Evolutionary conservation across 108 stramenopile genomes (phyloP).

Genomic region (Schizochytrium sp.): DNA sequence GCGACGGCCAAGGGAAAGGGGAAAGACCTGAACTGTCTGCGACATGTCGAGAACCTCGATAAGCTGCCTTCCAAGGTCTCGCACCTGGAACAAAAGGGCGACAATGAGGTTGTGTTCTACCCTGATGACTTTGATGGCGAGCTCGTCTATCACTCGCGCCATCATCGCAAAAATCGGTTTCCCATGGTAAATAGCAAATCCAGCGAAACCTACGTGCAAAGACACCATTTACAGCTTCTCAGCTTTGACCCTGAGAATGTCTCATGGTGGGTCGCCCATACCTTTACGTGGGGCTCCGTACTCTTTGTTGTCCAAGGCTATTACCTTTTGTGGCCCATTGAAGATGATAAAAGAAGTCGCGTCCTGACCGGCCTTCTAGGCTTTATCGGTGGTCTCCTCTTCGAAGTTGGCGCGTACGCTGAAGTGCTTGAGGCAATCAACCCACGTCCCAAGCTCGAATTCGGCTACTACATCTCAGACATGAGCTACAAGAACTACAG

Average conservation of each 20-base stretch:
- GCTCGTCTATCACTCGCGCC: not conserved
- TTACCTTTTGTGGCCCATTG: not conserved
- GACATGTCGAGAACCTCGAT: not conserved
- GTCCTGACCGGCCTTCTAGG: not conserved
- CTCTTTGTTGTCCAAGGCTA: not conserved
- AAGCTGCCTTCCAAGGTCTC: not conserved
- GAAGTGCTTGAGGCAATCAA: not conserved
- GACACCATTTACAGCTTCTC: not conserved
- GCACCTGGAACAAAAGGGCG: not conserved
- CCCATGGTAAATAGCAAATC: not conserved
- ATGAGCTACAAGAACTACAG: not conserved
- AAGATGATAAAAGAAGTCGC: not conserved
- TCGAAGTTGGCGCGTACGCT: not conserved
- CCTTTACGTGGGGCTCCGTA: not conserved
- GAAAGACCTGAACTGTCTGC: not conserved
- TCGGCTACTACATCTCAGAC: not conserved
- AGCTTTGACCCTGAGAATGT: not conserved
- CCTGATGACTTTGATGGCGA: not conserved
- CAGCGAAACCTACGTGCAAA: not conserved
- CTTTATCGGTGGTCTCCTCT: not conserved
- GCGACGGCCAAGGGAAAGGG: too few species aligned
- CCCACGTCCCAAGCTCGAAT: not conserved
- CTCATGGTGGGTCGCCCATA: not conserved
- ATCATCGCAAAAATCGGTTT: not conserved
- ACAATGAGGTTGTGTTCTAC: not conserved